Conservation (phyloP, 768 basidiomycete species). For the Cystofilobasidium bisporidii region DNA sequence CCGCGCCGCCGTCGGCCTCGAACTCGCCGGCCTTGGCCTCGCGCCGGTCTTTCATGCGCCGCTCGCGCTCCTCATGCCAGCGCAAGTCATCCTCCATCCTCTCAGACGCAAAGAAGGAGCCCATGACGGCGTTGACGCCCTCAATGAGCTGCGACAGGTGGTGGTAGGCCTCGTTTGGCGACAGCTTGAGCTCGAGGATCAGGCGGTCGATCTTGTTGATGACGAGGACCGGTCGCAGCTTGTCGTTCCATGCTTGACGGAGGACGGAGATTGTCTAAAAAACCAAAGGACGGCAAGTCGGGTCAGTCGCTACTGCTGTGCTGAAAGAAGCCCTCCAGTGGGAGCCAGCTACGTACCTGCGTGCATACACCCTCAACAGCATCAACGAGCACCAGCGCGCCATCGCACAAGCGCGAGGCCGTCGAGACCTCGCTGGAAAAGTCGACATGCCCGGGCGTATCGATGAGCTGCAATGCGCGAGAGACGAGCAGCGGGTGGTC, state of each 20-base stretch:
- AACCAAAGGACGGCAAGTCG: background rate
- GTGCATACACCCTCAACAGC: conserved; percentile 98
- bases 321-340: background rate
- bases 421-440: conserved; percentile 96
- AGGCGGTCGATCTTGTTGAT: conserved; percentile 95
- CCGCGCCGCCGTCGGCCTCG: conserved; percentile 50
- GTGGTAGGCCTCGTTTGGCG: conserved; percentile 85
- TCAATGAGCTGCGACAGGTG: conserved; percentile 89
- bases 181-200: conserved; percentile 81
- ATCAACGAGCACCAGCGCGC: conserved; percentile 88
- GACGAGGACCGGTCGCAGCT: conserved; percentile 78
- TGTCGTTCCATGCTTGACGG: conserved; percentile 85
- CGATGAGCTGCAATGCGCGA: conserved; percentile 55
- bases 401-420: conserved; percentile 85
- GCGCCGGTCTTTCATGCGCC: conserved; percentile 55
- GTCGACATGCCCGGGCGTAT: conserved; percentile 97
- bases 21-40: conserved; percentile 50
- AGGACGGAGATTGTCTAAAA: conserved; percentile 84
- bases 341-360: conserved; percentile 53
- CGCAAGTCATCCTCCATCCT: conserved; percentile 92
- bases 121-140: conserved; percentile 97
- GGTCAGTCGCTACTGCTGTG: too few species aligned
- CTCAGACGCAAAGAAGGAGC: conserved; percentile 85
- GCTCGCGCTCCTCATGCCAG: conserved; percentile 86
- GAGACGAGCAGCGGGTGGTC: background rate